phyloP scores from a whole-genome alignment of 495 filamentous ascomycete genomes.

The Geopyxis carbonaria region DNA sequence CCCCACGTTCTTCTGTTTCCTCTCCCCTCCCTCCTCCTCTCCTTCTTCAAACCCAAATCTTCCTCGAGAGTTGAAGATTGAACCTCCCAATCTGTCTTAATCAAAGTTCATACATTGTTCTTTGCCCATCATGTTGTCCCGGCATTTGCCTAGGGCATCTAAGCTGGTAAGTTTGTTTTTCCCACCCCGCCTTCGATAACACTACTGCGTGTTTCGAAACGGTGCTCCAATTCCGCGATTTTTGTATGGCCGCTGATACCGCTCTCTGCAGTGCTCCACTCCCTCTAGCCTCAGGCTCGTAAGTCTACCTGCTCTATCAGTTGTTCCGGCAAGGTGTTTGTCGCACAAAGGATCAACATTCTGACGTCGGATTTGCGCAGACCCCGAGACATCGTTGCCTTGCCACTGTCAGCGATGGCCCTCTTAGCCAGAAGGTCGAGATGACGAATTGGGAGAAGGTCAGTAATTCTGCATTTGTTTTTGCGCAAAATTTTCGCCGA shows the following conservation, averaged over 20 bases:
- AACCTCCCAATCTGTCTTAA: slow-evolving; percentile 1
- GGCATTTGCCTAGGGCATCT: slow-evolving; percentile 31
- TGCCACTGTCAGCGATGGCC: slow-evolving; percentile 44
- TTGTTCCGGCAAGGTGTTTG: slow-evolving; percentile 5
- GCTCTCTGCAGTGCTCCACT: slow-evolving; percentile 8
- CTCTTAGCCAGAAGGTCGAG: slow-evolving; percentile 61
- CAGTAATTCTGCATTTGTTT: slow-evolving; percentile 8
- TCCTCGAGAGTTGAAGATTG: not conserved
- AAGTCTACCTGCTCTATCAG: slow-evolving; percentile 13
- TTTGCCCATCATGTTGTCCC: slow-evolving; percentile 26
- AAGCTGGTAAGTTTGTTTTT: slow-evolving; percentile 32
- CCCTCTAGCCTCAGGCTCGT: slow-evolving; percentile 14
- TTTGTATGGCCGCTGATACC: slow-evolving; percentile 5
- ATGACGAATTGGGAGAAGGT: slow-evolving; percentile 64
- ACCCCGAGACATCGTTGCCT: slow-evolving; percentile 37
- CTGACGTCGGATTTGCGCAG: slow-evolving; percentile 22
- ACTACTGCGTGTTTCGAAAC: not conserved
- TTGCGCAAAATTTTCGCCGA: not conserved
- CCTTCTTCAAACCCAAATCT: slow-evolving; percentile 6
- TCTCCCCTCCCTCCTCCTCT: slow-evolving; percentile 20
- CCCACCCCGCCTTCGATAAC: slow-evolving; percentile 1
- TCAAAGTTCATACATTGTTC: not conserved
- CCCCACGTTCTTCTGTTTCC: slow-evolving; percentile 18
- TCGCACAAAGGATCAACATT: slow-evolving; percentile 1
- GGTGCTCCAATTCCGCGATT: not conserved